Percentiles rank a stretch among this genome's conserved stretches.
phyloP scores from a whole-genome alignment of 1,284 basidiomycete genomes.

The Ganoderma meredithae region DNA sequence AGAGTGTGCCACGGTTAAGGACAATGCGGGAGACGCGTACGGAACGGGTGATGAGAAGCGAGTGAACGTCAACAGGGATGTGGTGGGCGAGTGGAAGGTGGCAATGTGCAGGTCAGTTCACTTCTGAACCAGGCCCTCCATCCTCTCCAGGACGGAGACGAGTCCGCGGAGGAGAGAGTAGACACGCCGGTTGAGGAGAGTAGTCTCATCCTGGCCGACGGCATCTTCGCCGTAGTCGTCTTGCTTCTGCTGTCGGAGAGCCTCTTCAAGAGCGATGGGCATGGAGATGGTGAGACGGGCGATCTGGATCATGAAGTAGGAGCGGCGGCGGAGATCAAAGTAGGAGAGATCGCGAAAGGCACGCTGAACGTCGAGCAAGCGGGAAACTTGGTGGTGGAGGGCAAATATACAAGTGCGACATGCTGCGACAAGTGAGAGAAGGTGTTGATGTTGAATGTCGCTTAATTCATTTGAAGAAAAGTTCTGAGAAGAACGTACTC shows the following conservation, averaged over 20 bases:
- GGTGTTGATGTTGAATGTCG: neutral
- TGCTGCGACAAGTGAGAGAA: conserved; percentile 49
- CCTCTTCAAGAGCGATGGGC: conserved; percentile 79
- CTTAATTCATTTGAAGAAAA: neutral
- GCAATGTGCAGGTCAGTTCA: neutral
- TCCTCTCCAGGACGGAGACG: conserved; percentile 65
- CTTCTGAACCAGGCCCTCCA: conserved; percentile 61
- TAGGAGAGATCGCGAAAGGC: conserved; percentile 79
- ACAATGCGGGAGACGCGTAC: neutral
- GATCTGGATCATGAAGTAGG: conserved; percentile 78
- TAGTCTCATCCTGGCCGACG: conserved; percentile 29
- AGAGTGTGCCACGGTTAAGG: neutral
- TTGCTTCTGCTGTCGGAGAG: conserved; percentile 52
- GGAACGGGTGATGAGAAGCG: neutral
- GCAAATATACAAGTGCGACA: conserved; percentile 81
- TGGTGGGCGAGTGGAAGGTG: too few species aligned
- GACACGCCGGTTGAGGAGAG: conserved; percentile 63
- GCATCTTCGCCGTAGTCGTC: conserved; percentile 32
- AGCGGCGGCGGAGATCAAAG: conserved; percentile 80
- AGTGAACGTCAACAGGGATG: neutral
- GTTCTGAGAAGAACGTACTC: conserved; percentile 51
- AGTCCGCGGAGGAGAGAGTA: conserved; percentile 64
- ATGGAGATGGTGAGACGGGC: conserved; percentile 82
- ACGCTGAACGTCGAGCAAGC: conserved; percentile 81
- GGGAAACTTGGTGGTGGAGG: conserved; percentile 74